These are phyloP conservation scores for Suillus paluster DNA, from an alignment of 768 basidiomycete species.

Conservation along the genomic window DNA sequence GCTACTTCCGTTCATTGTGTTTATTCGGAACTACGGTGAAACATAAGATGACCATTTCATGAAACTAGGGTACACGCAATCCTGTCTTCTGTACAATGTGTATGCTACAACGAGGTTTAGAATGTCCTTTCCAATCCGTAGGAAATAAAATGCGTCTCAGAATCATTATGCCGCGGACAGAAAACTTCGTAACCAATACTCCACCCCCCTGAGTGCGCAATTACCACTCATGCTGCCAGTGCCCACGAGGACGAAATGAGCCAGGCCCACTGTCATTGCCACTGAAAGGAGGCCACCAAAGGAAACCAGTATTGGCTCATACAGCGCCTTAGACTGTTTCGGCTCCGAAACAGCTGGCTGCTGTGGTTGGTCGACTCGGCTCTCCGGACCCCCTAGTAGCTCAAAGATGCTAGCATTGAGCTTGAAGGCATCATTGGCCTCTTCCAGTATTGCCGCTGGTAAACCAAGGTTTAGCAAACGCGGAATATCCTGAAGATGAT, in stretches of 20 bases:
- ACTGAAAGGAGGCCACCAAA: slow-evolving; percentile 1
- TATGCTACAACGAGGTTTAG: neutral
- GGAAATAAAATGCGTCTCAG: neutral
- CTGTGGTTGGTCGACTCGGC: neutral
- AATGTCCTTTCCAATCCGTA: neutral
- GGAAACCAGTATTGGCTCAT: neutral
- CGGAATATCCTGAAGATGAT: no score
- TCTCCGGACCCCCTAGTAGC: slow-evolving; percentile 24
- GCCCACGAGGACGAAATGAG: neutral
- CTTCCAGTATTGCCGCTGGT: slow-evolving; percentile 49
- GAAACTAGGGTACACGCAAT: neutral
- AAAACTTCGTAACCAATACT: neutral
- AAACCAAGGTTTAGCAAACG: neutral
- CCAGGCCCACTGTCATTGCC: neutral
- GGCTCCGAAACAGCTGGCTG: neutral
- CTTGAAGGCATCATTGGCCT: slow-evolving; percentile 53
- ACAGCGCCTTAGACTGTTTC: neutral
- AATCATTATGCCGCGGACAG: neutral
- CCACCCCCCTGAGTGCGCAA: neutral
- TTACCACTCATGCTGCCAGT: neutral
- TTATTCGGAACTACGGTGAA: slow-evolving; percentile 6
- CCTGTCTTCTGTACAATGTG: neutral
- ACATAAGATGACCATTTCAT: neutral
- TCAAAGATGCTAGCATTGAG: slow-evolving; percentile 53
- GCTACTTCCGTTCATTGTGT: slow-evolving; percentile 28